Base-by-base conservation (phyloP, 495 filamentous ascomycete genomes). In the Daldinia grandis region DNA sequence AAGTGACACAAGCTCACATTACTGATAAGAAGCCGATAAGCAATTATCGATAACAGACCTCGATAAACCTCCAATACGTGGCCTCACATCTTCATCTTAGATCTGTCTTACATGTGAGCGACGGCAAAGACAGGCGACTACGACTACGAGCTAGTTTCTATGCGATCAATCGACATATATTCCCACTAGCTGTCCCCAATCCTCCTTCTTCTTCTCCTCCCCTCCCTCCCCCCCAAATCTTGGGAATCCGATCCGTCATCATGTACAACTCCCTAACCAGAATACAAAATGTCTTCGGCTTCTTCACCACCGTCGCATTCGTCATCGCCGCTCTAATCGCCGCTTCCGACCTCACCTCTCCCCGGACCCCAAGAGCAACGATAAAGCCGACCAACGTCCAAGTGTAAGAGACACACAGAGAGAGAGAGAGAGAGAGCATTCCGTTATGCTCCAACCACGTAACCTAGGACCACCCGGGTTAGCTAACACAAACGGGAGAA, bases 301-400 rank as follows among this genome's bases (percentile, higher is more conserved):
- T 96, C 88, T 98, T 98, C 85, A 98, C 95, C 28, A 95, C 94
- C 33, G 94, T 97, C 62, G 90, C 91, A 33, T 94, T 95, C 76
- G 85, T 87, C 65, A 89, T 97, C 27, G 93, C 90, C 42, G 86
- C 87, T 17, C 78, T 94, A 21, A 90, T 97, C 66, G 94, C 95
- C 42, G 76, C 90, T 44, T 92, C 93, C 6, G 91, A 92, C 56
- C 78, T 97, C 30, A 54, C 94, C n/a, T 83, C 87, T 38, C 88
- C 91, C 2, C 89, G 93, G 50, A 81, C 83, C 14, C 91, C 92
- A 5, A 87, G 79, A 19, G 87, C 89, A 28, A 85, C 78, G 49
- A 82, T 97, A 24, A 82, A 87, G 60, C 74, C 96, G 55, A 89
- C 87, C 69, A 92, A 93, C 80, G 87, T 96, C 42, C 93, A 97